Evolutionary conservation across 2,329 filamentous ascomycete species (phyloP), one percentile per base, ranked within the genome.

Genomic region (Elsinoe batatas): DNA sequence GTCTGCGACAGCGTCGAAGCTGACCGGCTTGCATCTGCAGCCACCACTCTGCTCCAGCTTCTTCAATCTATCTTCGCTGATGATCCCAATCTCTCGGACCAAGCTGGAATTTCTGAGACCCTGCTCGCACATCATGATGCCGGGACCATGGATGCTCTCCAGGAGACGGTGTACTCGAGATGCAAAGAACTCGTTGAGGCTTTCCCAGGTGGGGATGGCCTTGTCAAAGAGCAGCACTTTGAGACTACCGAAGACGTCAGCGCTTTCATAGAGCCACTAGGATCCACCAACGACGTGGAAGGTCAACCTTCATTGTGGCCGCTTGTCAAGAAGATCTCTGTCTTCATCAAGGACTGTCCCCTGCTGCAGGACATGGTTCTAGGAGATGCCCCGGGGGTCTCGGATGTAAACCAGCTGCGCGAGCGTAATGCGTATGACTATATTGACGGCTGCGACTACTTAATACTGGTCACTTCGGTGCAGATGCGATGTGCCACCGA

Each of bases 301-400:
- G 58, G 61, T 0, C 8, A 54, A 20, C 54, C 60, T 1, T 43
- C 60, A 1, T 13, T 63, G 0, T 66, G 63, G 62, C 63, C 64
- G 5, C 47, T 66, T 0, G 58, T 63, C 12, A 55, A 63, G 30
- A 40, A 32, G 15, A 53, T 44, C 18, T 56, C 54, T 7, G 61
- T 64, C 53, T 61, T 60, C 7, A 47, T 65, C 5, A 15, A 43
- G 2, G 57, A 54, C 5, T 53, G 47, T n/a, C 17, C 20, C 17
- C 10, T 64, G 8, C 53, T 66, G 7, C 26, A 59, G 8, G 46
- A 60, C 12, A 40, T 62, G 3, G 59, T 62, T 0, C 20, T 67
- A n/a, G 57, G 59, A 0, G 65, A 67, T 53, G 58, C 65, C 10
- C 64, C 35, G 36, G 59, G 64, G 3, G 59, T 64, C 5, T 58